Base-by-base conservation (phyloP, 352 stramenopile genomes). In the Aphanomyces cochlioides region DNA sequence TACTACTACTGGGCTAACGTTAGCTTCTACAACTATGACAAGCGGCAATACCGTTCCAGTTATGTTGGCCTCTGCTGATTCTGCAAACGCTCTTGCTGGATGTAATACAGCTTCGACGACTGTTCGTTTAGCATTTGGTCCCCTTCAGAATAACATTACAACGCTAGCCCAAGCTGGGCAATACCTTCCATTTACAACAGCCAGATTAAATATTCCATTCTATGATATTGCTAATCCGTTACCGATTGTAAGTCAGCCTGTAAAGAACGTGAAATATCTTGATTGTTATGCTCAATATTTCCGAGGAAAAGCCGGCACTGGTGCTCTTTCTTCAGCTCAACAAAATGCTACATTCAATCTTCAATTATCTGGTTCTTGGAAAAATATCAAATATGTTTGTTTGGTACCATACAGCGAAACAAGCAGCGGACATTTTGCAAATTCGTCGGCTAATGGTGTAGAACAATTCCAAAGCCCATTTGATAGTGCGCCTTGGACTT, bases 181-280 rank as follows among this genome's bases (percentile, higher is more conserved):
- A 43, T 72, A 69, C 43, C 47, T 69, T 36, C 63, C 71, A 38
- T 72, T 56, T 47, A 65, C 63, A 5, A 72, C 63, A n/a, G 54
- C 53, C 37, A 57, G 71, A 61, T 64, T 72, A 19, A 68, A 73
- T 37, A 73, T 79, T 60, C 70, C 75, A 28, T 74, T 76, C 45
- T 79, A 79, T 60, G 74, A 79, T 73, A 37, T 75, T 7, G 47
- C 56, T 48, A 64, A 73, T 70, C 72, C 74, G 34, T 56, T 39
- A 34, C 7, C 56, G 38, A 66, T 78, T 12, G 66, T 78, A 34
- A 41, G 17, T 13, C 76, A 78, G 41, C 73, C 73, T 43, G 47
- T 78, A 19, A 78, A 75, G 36, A 73, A 50, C 6, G 50, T 73
- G 50, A 56, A 53, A 15, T 78, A 74, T 41, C 36, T 75, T 0